These are phyloP conservation scores for Paracoccidioides lutzii DNA, from an alignment of 2,329 filamentous ascomycete genomes.

Conservation along the genomic window DNA sequence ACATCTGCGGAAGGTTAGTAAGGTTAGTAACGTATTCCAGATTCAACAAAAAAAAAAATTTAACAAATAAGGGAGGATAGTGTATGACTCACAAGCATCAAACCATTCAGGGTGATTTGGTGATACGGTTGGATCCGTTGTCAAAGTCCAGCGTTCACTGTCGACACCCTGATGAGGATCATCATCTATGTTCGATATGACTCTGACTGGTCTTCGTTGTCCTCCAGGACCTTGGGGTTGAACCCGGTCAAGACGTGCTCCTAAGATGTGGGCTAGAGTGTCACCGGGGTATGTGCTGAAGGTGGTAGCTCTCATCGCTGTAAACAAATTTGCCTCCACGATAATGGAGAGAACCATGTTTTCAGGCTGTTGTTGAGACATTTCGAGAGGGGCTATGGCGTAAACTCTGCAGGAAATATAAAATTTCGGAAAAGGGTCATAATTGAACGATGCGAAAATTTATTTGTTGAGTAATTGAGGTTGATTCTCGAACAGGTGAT, in stretches of 20 bases:
- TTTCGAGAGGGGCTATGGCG: constrained; percentile 2
- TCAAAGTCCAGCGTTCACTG: constrained; percentile 8
- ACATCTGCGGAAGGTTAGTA: constrained; percentile 7
- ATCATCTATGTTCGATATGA: constrained; percentile 1
- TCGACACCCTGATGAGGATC: neutral
- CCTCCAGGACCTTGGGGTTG: constrained; percentile 5
- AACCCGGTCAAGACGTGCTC: constrained; percentile 4
- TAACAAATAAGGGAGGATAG: neutral
- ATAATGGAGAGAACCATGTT: constrained; percentile 8
- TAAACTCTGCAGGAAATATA: neutral
- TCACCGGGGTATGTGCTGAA: constrained; percentile 4
- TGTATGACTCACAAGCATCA: constrained; percentile 6
- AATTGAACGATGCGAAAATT: neutral
- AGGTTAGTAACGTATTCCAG: neutral
- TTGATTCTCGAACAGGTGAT: neutral
- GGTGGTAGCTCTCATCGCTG: constrained; percentile 8
- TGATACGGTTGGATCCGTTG: constrained; percentile 3
- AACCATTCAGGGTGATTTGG: constrained; percentile 9
- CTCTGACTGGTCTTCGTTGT: constrained; percentile 3
- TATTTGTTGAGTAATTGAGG: neutral
- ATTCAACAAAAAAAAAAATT: too few species aligned
- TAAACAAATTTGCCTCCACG: constrained; percentile 10
- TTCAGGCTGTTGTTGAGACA: constrained; percentile 1
- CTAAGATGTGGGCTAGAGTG: constrained; percentile 7
- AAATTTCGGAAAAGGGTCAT: constrained; percentile 1